phyloP scores from a whole-genome alignment of 1,284 basidiomycete species.

The Polyporus tsugae region DNA sequence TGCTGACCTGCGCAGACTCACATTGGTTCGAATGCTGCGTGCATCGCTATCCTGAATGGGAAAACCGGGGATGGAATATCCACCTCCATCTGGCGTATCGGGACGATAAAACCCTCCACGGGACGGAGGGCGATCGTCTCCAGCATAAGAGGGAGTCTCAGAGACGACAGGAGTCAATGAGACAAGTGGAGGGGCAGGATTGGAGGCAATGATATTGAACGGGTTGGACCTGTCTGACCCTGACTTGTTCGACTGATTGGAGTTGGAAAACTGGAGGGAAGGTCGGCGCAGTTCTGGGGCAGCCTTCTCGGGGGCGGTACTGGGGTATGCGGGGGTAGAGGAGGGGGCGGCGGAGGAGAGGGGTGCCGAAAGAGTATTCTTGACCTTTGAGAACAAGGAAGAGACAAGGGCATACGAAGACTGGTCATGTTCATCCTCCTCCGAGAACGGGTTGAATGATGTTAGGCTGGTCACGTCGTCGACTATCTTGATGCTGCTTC shows the following conservation, averaged over 20 bases:
- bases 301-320: slow-evolving; percentile 38
- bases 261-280: slow-evolving; percentile 56
- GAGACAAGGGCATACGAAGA: slow-evolving; percentile 83
- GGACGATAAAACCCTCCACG: slow-evolving; percentile 59
- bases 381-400: slow-evolving; percentile 79
- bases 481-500: slow-evolving; percentile 64
- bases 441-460: slow-evolving; percentile 86
- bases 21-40: slow-evolving; percentile 76
- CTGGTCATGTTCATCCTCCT: slow-evolving; percentile 86
- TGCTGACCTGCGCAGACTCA: slow-evolving; percentile 74
- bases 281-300: slow-evolving; percentile 63
- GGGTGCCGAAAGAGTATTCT: slow-evolving; percentile 75
- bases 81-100: slow-evolving; percentile 65
- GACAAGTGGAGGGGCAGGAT: slow-evolving; percentile 78
- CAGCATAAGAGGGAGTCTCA: slow-evolving; percentile 71
- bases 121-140: slow-evolving; percentile 68
- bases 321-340: slow-evolving; percentile 39
- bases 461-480: slow-evolving; percentile 80
- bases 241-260: slow-evolving; percentile 55
- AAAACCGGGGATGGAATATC: slow-evolving; percentile 84
- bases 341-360: slow-evolving; percentile 58
- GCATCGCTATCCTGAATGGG: slow-evolving; percentile 82
- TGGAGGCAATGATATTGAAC: slow-evolving; percentile 59
- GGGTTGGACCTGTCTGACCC: slow-evolving; percentile 64
- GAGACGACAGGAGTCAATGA: slow-evolving; percentile 85